Conservation (phyloP, 805 yeast genomes). For the Candida manassasensis region DNA sequence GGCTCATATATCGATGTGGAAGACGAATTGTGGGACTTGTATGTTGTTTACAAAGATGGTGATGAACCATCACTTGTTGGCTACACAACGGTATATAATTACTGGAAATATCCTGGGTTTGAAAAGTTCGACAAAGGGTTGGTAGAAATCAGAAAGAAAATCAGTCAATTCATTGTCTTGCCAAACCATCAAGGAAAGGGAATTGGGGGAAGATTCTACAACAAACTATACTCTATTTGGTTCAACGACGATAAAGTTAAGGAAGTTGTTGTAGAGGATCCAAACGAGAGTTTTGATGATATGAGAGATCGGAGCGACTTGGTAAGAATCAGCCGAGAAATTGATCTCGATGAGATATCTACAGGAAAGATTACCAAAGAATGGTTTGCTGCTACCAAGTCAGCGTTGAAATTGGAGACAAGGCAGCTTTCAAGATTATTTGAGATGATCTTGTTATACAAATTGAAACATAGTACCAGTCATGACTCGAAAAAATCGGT, state of each 20-base stretch:
- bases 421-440: slow-evolving; percentile 73
- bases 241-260: slow-evolving; percentile 43
- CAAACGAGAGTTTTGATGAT: slow-evolving; percentile 88
- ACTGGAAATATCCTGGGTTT: slow-evolving; percentile 67
- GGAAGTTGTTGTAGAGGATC: slow-evolving; percentile 91
- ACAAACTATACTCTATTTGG: slow-evolving; percentile 53
- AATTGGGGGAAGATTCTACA: slow-evolving; percentile 68
- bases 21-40: slow-evolving; percentile 81
- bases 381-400: slow-evolving; percentile 40
- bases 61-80: slow-evolving; percentile 56
- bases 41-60: slow-evolving; percentile 39
- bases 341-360: slow-evolving; percentile 23
- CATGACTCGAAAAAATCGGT: slow-evolving; percentile 32
- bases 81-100: slow-evolving; percentile 76
- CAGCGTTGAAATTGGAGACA: slow-evolving; percentile 55
- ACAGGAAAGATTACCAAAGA: slow-evolving; percentile 15
- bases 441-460: slow-evolving; percentile 65
- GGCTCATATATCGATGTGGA: slow-evolving; percentile 78
- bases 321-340: slow-evolving; percentile 15
- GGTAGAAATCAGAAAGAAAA: slow-evolving; percentile 55
- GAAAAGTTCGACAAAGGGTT: slow-evolving; percentile 44
- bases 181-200: slow-evolving; percentile 78
- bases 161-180: slow-evolving; percentile 79
- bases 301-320: slow-evolving; percentile 81
- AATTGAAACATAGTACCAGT: slow-evolving; percentile 18